Conservation (phyloP, 306 rosid species). For the Luffa acutangula region DNA sequence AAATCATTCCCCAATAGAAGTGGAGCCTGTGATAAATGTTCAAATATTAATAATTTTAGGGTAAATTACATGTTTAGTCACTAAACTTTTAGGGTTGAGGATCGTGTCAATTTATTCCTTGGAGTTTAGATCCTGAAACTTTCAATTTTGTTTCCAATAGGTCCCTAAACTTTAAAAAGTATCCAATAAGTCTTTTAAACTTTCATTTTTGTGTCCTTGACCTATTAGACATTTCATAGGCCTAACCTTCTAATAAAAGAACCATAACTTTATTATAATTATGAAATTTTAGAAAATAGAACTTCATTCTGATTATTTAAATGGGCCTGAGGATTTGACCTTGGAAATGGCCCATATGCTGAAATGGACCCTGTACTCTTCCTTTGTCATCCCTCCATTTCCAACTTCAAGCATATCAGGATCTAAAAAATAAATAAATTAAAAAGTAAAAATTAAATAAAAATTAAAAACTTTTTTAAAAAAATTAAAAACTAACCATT, state of each 20-base stretch:
- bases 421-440: conserved; percentile 27
- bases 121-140: no score
- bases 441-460: neutral
- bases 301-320: neutral
- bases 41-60: neutral
- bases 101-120: no score
- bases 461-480: neutral
- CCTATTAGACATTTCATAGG: no score
- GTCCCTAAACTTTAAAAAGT: no score
- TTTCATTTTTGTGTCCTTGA: no score
- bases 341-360: conserved; percentile 91
- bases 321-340: conserved; percentile 21
- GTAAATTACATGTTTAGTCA: no score
- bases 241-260: no score
- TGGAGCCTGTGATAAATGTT: conserved; percentile 54
- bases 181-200: no score
- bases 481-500: conserved; percentile 35
- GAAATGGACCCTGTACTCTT: conserved; percentile 79
- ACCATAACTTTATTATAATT: neutral
- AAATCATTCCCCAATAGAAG: conserved; percentile 88
- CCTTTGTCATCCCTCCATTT: conserved; percentile 78
- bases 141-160: no score
- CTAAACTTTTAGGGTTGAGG: no score
- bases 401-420: conserved; percentile 97
- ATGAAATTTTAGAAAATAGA: neutral